Conservation (phyloP, 768 basidiomycete genomes). For the Kwoniella sp. region DNA sequence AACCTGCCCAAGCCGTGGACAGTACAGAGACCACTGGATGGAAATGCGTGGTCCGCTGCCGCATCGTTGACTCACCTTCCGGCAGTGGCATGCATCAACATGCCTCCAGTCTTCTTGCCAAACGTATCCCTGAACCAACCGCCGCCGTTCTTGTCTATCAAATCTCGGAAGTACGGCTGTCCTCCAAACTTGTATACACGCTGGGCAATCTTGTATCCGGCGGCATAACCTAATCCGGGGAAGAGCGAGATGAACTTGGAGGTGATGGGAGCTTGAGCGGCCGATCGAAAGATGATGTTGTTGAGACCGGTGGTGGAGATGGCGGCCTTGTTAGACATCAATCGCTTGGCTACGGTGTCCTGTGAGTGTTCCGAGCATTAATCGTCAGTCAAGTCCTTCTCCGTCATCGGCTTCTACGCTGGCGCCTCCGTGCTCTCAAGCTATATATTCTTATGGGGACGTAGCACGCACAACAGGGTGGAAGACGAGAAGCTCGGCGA, state of each 20-base stretch:
- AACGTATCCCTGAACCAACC: conserved; percentile 77
- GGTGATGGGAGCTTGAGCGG: conserved; percentile 68
- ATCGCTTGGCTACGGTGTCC: conserved; percentile 95
- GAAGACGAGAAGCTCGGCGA: conserved; percentile 92
- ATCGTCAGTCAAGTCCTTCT: too few relatives aligned
- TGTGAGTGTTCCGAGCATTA: too few relatives aligned
- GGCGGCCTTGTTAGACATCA: conserved; percentile 91
- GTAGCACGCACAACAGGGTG: conserved; percentile 64
- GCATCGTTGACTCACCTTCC: conserved; percentile 67
- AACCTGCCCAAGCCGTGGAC: not conserved
- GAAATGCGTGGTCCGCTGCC: not conserved
- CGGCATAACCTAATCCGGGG: conserved; percentile 93
- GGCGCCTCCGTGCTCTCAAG: too few relatives aligned
- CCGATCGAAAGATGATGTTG: conserved; percentile 82
- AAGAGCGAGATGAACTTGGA: conserved; percentile 87
- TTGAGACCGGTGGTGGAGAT: conserved; percentile 60
- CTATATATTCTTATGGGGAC: too few relatives aligned
- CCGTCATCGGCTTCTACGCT: too few relatives aligned
- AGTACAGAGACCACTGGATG: not conserved
- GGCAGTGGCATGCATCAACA: conserved; percentile 92
- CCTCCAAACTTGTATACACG: conserved; percentile 97
- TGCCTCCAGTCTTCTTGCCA: conserved; percentile 91
- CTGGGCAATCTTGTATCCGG: conserved; percentile 94
- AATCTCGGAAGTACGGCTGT: conserved; percentile 95
- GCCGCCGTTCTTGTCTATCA: conserved; percentile 80